Percentiles rank a stretch among this genome's conserved stretches.
These are phyloP conservation scores for Camptophora hylomeconis DNA, from an alignment of 2,329 filamentous ascomycete genomes.

Conservation along the genomic window DNA sequence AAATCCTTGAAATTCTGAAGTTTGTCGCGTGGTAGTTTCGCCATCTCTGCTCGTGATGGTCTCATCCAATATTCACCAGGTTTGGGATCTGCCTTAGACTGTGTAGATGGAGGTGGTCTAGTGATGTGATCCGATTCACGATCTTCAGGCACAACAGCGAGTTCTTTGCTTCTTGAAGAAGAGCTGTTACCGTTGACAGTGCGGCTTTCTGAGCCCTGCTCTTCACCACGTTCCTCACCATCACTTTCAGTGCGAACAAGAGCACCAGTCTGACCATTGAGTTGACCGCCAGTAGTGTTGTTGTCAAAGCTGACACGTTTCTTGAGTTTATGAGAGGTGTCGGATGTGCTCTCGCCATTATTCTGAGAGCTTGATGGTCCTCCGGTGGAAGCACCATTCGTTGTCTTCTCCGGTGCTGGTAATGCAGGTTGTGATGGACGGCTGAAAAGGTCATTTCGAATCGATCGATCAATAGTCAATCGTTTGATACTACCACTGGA, in stretches of 20 bases:
- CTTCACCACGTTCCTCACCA: conserved; percentile 36
- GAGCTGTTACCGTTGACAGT: conserved; percentile 31
- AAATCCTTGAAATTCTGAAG: conserved; percentile 62
- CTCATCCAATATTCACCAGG: conserved; percentile 79
- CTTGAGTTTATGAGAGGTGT: conserved; percentile 34
- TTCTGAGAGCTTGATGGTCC: too few species aligned
- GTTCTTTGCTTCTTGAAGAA: conserved; percentile 52
- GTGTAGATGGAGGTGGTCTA: conserved; percentile 15
- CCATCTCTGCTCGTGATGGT: conserved; percentile 61
- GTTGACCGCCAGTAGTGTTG: conserved; percentile 36
- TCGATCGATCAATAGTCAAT: conserved; percentile 77
- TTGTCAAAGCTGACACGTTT: conserved; percentile 92
- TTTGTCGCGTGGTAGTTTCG: conserved; percentile 66
- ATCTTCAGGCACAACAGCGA: conserved; percentile 62
- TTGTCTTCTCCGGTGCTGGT: conserved; percentile 24
- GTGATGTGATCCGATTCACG: conserved; percentile 33
- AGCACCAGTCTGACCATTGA: conserved; percentile 34
- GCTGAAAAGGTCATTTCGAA: conserved; percentile 54
- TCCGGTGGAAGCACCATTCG: conserved; percentile 6
- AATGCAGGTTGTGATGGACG: conserved; percentile 23
- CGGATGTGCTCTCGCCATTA: too few species aligned
- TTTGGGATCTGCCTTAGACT: conserved; percentile 32
- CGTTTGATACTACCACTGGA: conserved; percentile 69
- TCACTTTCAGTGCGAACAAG: conserved; percentile 39
- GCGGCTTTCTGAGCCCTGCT: conserved; percentile 41